A percentile compares a stretch with the other conserved stretches of the same genome.
These are phyloP conservation scores for Euphorbia celastroides DNA, from an alignment of 441 rosid genomes.

Conservation along the genomic window DNA sequence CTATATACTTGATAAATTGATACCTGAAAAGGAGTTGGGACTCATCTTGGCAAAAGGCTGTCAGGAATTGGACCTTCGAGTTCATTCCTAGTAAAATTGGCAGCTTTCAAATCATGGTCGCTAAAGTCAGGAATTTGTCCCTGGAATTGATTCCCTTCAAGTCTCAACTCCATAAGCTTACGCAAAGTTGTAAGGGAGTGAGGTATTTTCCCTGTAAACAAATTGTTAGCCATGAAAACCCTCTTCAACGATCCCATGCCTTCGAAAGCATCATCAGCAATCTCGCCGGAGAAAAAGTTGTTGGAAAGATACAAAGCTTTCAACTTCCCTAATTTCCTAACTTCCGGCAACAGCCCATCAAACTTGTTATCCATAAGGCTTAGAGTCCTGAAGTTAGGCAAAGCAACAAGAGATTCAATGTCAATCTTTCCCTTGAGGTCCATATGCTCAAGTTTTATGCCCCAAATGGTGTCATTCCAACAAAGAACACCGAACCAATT, in stretches of 20 bases:
- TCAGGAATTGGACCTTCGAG: conserved; percentile 75
- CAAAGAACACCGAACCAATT: conserved; percentile 75
- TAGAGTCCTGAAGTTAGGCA: conserved; percentile 47
- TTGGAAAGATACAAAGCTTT: conserved; percentile 66
- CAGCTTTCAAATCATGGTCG: conserved; percentile 31
- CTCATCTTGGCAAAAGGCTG: conserved; percentile 48
- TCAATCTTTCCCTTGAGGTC: conserved; percentile 48
- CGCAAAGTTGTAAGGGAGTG: conserved; percentile 49
- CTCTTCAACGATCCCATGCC: conserved; percentile 70
- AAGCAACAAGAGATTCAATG: conserved; percentile 37
- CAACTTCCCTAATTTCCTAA: conserved; percentile 42
- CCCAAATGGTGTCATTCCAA: conserved; percentile 39
- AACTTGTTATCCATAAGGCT: conserved; percentile 76
- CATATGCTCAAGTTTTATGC: conserved; percentile 66
- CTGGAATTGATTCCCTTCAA: conserved; percentile 57
- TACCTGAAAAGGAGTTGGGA: conserved; percentile 62
- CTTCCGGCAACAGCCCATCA: conserved; percentile 50
- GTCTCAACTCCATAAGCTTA: conserved; percentile 50
- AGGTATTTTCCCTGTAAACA: conserved; percentile 52
- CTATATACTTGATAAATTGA: no score
- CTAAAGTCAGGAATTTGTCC: conserved; percentile 61
- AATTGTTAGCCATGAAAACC: conserved; percentile 58
- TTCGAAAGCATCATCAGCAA: conserved; percentile 52
- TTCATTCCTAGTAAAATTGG: conserved; percentile 58
- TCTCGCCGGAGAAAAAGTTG: conserved; percentile 57